Percentiles rank a stretch among this genome's conserved stretches.
phyloP scores from a whole-genome alignment of 2,329 filamentous ascomycete genomes.

The Stachybotrys elegans region DNA sequence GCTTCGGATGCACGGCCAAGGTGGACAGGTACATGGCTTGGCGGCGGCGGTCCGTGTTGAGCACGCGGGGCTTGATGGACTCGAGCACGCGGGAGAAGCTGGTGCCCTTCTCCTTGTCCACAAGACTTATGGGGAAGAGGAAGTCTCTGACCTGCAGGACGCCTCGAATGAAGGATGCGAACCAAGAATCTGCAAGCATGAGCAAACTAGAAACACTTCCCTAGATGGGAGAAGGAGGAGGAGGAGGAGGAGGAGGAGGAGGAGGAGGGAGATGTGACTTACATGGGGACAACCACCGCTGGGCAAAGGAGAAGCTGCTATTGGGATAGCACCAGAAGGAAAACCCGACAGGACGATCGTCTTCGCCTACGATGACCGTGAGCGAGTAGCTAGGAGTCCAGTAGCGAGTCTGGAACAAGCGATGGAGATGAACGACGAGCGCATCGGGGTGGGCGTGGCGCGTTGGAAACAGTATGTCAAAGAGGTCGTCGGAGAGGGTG shows the following conservation, averaged over 20 bases:
- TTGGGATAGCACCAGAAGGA: conserved; percentile 28
- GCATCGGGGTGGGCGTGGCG: conserved; percentile 14
- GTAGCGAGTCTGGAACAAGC: conserved; percentile 24
- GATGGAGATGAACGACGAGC: conserved; percentile 14
- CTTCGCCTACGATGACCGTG: conserved; percentile 17
- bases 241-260: neutral
- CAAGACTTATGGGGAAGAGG: conserved; percentile 17
- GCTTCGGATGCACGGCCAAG: conserved; percentile 23
- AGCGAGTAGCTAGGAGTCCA: conserved; percentile 27
- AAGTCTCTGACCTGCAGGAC: conserved; percentile 17
- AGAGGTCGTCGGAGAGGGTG: conserved; percentile 23
- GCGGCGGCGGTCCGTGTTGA: conserved; percentile 21
- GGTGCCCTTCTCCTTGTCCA: conserved; percentile 14
- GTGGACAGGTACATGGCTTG: conserved; percentile 30
- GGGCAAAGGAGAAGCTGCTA: conserved; percentile 17
- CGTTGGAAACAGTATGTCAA: conserved; percentile 26
- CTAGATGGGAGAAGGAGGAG: neutral
- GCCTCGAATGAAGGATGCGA: conserved; percentile 20
- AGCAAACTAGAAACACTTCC: neutral
- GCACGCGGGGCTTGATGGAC: conserved; percentile 17
- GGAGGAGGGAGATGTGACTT: conserved; percentile 9
- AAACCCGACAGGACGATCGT: conserved; percentile 19
- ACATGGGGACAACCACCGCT: conserved; percentile 27
- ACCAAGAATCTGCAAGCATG: conserved; percentile 20
- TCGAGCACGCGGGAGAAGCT: conserved; percentile 21